Evolutionary conservation across 257 asterid genomes (phyloP).

Genomic region (Solanum virginianum): DNA sequence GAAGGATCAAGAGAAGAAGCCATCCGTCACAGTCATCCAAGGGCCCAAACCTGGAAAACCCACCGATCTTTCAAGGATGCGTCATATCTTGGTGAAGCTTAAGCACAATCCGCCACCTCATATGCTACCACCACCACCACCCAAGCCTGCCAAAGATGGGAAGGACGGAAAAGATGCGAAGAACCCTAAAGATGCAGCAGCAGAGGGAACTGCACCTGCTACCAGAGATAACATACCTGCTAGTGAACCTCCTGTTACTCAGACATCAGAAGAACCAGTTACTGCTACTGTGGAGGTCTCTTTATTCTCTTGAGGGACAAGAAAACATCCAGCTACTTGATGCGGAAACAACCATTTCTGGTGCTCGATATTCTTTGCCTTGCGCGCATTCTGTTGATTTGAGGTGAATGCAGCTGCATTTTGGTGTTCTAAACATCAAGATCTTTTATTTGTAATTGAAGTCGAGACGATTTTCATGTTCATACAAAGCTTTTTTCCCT

Average conservation of each 20-base stretch:
- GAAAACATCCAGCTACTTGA: neutral
- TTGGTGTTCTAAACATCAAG: neutral
- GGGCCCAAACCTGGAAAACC: slow-evolving; percentile 88
- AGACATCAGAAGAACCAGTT: slow-evolving; percentile 19
- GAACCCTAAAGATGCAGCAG: slow-evolving; percentile 24
- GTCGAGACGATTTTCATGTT: neutral
- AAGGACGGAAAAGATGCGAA: slow-evolving; percentile 32
- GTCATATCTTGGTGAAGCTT: neutral
- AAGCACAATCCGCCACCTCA: slow-evolving; percentile 6
- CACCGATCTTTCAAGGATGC: slow-evolving; percentile 6
- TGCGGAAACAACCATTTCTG: neutral
- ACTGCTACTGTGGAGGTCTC: slow-evolving; percentile 10
- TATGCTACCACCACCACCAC: neutral
- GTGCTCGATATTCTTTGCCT: neutral
- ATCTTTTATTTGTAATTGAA: neutral
- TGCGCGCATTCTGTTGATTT: neutral
- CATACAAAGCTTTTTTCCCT: neutral
- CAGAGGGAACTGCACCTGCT: slow-evolving; percentile 1
- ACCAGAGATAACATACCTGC: slow-evolving; percentile 11
- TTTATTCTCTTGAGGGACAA: neutral
- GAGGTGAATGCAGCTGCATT: neutral
- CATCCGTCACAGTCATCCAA: slow-evolving; percentile 50
- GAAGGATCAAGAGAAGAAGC: slow-evolving; percentile 47
- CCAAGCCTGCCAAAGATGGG: neutral
- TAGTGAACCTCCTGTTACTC: slow-evolving; percentile 24